phyloP scores from a whole-genome alignment of 2,329 filamentous ascomycete genomes.

The Amesomyces nigricolor region DNA sequence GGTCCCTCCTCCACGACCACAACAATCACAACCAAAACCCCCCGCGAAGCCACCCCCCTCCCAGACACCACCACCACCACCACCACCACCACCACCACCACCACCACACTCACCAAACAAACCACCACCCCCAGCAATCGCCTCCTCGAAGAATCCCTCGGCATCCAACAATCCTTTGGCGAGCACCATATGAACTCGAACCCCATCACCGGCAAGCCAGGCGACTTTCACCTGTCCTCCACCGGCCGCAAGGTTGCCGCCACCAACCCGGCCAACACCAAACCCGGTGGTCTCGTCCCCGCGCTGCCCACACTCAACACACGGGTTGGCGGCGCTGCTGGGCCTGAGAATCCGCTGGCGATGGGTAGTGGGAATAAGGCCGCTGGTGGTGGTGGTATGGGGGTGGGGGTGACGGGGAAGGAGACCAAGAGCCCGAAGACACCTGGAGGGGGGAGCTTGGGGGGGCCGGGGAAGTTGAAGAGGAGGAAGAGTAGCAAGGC shows the following conservation, averaged over 20 bases:
- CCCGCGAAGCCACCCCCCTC: slow-evolving; percentile 45
- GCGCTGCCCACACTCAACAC: slow-evolving; percentile 35
- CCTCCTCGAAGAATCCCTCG: slow-evolving; percentile 53
- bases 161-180: slow-evolving; percentile 53
- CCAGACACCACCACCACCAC: slow-evolving; percentile 34
- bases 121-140: slow-evolving; percentile 37
- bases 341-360: slow-evolving; percentile 31
- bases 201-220: slow-evolving; percentile 60
- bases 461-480: slow-evolving; percentile 37
- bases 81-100: slow-evolving; percentile 23
- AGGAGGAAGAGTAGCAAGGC: slow-evolving; percentile 46
- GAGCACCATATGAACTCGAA: slow-evolving; percentile 64
- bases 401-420: slow-evolving; percentile 26
- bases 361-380: background rate
- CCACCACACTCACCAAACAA: slow-evolving; percentile 24
- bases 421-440: slow-evolving; percentile 43
- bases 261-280: slow-evolving; percentile 27
- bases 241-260: slow-evolving; percentile 46
- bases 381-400: too few species aligned
- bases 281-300: slow-evolving; percentile 27
- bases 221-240: slow-evolving; percentile 59
- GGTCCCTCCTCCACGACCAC: slow-evolving; percentile 1
- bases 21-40: slow-evolving; percentile 24
- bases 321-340: slow-evolving; percentile 31
- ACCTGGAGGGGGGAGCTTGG: slow-evolving; percentile 27